Base-by-base conservation (phyloP, 1,284 basidiomycete genomes). In the Austroboletus rostrupii region DNA sequence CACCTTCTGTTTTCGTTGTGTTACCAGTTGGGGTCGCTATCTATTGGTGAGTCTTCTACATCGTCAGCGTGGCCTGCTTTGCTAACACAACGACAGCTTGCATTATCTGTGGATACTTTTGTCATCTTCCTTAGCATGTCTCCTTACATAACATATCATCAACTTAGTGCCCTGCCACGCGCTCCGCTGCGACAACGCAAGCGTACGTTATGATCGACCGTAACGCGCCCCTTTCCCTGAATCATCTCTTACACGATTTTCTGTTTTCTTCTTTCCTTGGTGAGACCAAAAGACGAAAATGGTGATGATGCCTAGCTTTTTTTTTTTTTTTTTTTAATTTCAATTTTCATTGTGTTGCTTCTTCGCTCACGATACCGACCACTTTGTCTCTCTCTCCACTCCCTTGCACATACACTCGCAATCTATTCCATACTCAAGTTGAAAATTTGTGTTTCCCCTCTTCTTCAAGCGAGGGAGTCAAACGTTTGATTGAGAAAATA, bases 81-180 rank as follows among this genome's bases (percentile, higher is more conserved):
- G 14, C 42, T 53, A 41, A 64, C 48, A 41, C 16, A 0, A 36
- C 14, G 31, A 36, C 50, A 66, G 65, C 61, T 60, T 55, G 62
- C 61, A 61, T 64, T 59, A 57, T 66, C 48, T 67, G 62, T 66
- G 64, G 66, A 67, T 66, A 57, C 48, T 60, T 52, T 51, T 58
- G 47, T 52, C 53, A 52, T 51, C 42, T 43, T 54, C 26, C 45
- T 44, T 58, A 49, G 63, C 65, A 65, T 64, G 57, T 54, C 45
- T 44, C 45, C 48, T 28, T 58, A 61, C 61, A 55, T 59, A 57
- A 42, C 64, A 65, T 67, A 66, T 55, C 57, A 54, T 54, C 56
- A 55, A 40, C 49, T 50, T 67, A 63, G 65, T 66, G 28, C 50
- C 43, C 43, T 43, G 39, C 45, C 29, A 42, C 35, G 14, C 23